Evolutionary conservation across 2,329 filamentous ascomycete species (phyloP), one percentile per base, ranked within the genome.

Genomic region (Tympanopsis confertula): DNA sequence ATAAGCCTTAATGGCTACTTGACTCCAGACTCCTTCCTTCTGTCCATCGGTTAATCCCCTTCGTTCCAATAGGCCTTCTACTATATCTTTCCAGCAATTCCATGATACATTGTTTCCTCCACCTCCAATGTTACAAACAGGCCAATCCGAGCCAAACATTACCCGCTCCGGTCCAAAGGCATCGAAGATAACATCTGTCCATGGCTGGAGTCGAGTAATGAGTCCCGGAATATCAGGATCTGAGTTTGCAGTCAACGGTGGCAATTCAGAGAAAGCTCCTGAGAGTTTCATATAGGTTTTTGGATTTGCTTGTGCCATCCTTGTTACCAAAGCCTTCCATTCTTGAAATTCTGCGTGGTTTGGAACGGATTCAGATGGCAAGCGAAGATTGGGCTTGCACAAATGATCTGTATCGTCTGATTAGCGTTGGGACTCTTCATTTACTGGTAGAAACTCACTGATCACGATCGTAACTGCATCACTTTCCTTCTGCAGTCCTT

Each of bases 101-200:
- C 30, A 33, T 7, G 30, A 10, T 12, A 33, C 30, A 7, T 33
- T 15, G 30, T 33, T 33, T 17, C 30, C 30, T 7, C 30, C 30
- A 12, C 30, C 30, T 7, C 30, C 30, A 13, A 33, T 10, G 15
- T 33, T 33, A 18, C 30, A 33, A 33, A 33, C 30, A 33, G 30
- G 30, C 30, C 30, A 33, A 15, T 33, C 30, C 30, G 30, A 33
- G 7, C 30, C 30, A 33, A 33, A 33, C 30, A 33, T 33, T 15
- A 33, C 30, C 15, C 30, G 7, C 7, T 33, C 15, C 7, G 30
- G 30, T 12, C 30, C 30, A 18, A 33, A 33, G 7, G 15, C 30
- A 13, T 33, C 30, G 15, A 33, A 33, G 7, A 33, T 15, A 10
- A 17, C 30, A 18, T 33, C 30, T 10, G 10, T 33, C 30, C 30